A percentile compares a stretch with the other conserved stretches of the same genome.
Evolutionary conservation across 345 rosid genomes (phyloP).

Genomic region (Salix koriyanagi): DNA sequence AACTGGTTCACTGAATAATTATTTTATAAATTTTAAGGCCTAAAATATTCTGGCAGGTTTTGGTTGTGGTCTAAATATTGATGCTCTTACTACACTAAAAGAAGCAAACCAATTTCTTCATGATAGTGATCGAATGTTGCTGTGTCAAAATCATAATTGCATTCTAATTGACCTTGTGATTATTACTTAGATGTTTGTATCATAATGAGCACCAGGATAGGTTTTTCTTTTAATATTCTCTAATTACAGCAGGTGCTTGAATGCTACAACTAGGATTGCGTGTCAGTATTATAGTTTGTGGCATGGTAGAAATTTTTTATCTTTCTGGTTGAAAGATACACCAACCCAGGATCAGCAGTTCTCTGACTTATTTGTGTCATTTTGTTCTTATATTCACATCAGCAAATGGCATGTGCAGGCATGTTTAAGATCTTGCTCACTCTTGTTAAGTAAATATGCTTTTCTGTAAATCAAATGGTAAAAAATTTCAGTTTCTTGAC

Average conservation of each 20-base stretch:
- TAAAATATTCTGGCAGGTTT: not conserved
- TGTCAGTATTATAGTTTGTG: too few species aligned
- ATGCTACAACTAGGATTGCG: too few species aligned
- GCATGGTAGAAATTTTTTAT: too few species aligned
- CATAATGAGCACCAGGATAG: not conserved
- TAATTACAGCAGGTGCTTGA: not conserved
- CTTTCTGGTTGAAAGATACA: not conserved
- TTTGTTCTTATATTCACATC: not conserved
- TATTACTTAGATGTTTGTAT: not conserved
- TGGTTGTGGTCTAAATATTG: not conserved
- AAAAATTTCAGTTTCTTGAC: too few species aligned
- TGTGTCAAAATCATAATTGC: not conserved
- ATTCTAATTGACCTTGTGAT: not conserved
- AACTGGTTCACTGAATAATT: not conserved
- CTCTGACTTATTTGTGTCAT: too few species aligned
- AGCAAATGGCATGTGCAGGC: not conserved
- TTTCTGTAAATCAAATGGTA: not conserved
- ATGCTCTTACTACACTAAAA: not conserved
- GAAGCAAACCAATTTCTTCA: not conserved
- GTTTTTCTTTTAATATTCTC: not conserved
- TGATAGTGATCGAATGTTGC: not conserved
- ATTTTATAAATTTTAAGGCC: not conserved
- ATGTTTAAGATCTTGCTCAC: not conserved
- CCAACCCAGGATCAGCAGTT: not conserved
- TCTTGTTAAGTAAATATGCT: not conserved